Percentiles rank a stretch among this genome's conserved stretches.
These are phyloP conservation scores for Pyrenophora graminea DNA, from an alignment of 2,329 filamentous ascomycete genomes.

Conservation along the genomic window DNA sequence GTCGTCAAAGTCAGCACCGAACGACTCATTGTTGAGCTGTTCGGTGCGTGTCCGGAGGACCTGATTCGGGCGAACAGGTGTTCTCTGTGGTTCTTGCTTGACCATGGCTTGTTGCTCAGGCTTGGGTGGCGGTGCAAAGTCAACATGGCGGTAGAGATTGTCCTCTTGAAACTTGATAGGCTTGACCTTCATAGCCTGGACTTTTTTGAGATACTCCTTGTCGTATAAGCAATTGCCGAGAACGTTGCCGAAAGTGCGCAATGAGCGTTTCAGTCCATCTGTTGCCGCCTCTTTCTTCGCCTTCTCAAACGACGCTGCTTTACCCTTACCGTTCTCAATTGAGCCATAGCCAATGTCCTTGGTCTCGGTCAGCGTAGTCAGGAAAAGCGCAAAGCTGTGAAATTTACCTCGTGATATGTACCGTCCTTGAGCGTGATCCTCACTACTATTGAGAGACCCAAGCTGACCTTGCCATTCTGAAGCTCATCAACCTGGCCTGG, in stretches of 20 bases:
- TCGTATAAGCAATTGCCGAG: slow-evolving; percentile 99
- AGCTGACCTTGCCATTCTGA: slow-evolving; percentile 75
- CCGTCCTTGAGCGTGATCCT: slow-evolving; percentile 89
- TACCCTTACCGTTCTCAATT: slow-evolving; percentile 94
- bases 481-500: slow-evolving; percentile 72
- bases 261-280: slow-evolving; percentile 84
- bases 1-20: slow-evolving; percentile 55
- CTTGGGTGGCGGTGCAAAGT: slow-evolving; percentile 61
- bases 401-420: slow-evolving; percentile 79
- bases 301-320: slow-evolving; percentile 95
- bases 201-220: slow-evolving; percentile 86
- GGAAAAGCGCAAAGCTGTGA: background rate
- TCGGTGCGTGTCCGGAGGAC: slow-evolving; percentile 35
- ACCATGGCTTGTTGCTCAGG: slow-evolving; percentile 36
- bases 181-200: slow-evolving; percentile 84
- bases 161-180: slow-evolving; percentile 77
- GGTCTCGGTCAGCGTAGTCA: slow-evolving; percentile 10
- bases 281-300: slow-evolving; percentile 98
- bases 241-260: slow-evolving; percentile 93
- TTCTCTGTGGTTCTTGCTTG: slow-evolving; percentile 35
- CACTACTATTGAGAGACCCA: slow-evolving; percentile 88
- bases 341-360: slow-evolving; percentile 93
- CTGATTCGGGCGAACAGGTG: slow-evolving; percentile 28
- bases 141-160: slow-evolving; percentile 80
- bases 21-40: slow-evolving; percentile 40